Conservation (phyloP, 2,329 filamentous ascomycete genomes). For the Fusarium agapanthi region DNA sequence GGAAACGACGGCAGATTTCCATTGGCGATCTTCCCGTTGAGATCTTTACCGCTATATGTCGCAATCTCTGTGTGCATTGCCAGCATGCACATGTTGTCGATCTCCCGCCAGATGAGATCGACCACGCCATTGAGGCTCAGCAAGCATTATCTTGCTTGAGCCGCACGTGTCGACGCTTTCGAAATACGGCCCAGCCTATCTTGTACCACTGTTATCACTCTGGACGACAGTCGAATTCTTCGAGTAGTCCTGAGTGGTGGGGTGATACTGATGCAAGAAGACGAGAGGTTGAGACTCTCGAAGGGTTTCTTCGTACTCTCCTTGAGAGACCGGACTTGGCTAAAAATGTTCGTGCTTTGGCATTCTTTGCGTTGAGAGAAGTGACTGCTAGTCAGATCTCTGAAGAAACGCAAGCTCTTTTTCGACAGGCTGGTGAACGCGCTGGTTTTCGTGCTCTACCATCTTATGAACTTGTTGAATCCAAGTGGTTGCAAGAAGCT, state of each 20-base stretch:
- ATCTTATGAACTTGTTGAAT: slow-evolving; percentile 38
- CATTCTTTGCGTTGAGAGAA: slow-evolving; percentile 37
- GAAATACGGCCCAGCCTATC: slow-evolving; percentile 35
- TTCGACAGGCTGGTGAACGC: slow-evolving; percentile 39
- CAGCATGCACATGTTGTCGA: slow-evolving; percentile 40
- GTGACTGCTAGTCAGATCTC: slow-evolving; percentile 19
- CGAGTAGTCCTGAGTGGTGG: slow-evolving; percentile 22
- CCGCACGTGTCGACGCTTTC: slow-evolving; percentile 38
- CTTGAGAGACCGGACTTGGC: slow-evolving; percentile 39
- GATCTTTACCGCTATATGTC: slow-evolving; percentile 41
- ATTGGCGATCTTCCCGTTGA: slow-evolving; percentile 37
- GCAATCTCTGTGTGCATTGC: slow-evolving; percentile 40
- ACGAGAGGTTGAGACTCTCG: slow-evolving; percentile 32
- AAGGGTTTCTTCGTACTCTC: slow-evolving; percentile 37
- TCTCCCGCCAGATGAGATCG: slow-evolving; percentile 36
- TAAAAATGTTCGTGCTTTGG: slow-evolving; percentile 35
- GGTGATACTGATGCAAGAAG: slow-evolving; percentile 8
- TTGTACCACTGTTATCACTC: slow-evolving; percentile 42
- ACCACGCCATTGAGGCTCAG: slow-evolving; percentile 34
- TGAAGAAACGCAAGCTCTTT: slow-evolving; percentile 34
- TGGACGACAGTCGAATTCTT: slow-evolving; percentile 23
- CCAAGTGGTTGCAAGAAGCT: slow-evolving; percentile 42
- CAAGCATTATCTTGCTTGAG: slow-evolving; percentile 41
- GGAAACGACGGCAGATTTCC: slow-evolving; percentile 23
- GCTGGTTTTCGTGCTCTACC: slow-evolving; percentile 39